These are phyloP conservation scores for Bolboschoenus planiculmis DNA, from an alignment of 176 grass and related monocot species.

Conservation along the genomic window DNA sequence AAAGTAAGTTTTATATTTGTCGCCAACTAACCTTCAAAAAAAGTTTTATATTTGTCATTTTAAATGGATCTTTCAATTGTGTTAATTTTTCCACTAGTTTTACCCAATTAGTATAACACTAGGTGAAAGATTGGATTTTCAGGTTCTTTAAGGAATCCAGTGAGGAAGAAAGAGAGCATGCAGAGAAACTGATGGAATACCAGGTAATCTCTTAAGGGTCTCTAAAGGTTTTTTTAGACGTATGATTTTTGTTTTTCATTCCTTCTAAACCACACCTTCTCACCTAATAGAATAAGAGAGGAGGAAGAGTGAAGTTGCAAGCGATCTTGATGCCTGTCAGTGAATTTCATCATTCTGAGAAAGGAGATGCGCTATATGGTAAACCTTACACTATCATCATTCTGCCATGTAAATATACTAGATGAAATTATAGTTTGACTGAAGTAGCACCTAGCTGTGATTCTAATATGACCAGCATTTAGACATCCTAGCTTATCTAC, in stretches of 20 bases:
- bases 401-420: not conserved
- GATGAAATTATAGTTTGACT: not conserved
- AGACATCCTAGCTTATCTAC: not conserved
- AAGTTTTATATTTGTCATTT: conserved; percentile 15
- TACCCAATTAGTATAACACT: not conserved
- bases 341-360: conserved; percentile 39
- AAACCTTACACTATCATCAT: not conserved
- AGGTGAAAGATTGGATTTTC: not conserved
- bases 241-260: not conserved
- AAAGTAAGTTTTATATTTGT: conserved; percentile 31
- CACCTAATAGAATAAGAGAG: conserved; percentile 35
- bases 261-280: not conserved
- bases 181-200: conserved; percentile 43
- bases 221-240: not conserved
- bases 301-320: conserved; percentile 48
- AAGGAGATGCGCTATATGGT: conserved; percentile 48
- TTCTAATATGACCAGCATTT: not conserved
- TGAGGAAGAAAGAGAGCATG: conserved; percentile 42
- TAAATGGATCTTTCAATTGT: not conserved
- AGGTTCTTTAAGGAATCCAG: conserved; percentile 50
- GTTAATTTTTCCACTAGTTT: not conserved
- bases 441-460: not conserved
- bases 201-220: not conserved
- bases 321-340: conserved; percentile 32
- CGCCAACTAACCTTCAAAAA: no score